A percentile compares a stretch with the other conserved stretches of the same genome.
Evolutionary conservation across 2,329 filamentous ascomycete genomes (phyloP).

Genomic region (Colletotrichum tamarilloi): DNA sequence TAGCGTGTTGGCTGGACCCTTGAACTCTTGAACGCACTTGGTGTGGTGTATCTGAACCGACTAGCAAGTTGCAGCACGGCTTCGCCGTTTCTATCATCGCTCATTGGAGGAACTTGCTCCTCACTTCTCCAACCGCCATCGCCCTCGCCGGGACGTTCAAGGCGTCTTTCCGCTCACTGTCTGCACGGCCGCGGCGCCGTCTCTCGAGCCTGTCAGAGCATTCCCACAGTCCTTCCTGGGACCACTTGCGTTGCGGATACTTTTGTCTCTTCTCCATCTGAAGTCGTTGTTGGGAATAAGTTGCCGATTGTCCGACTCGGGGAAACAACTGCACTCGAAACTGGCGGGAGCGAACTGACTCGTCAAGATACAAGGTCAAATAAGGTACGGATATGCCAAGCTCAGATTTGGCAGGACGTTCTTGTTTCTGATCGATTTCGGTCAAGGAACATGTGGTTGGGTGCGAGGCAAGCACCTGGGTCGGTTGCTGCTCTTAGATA

Average conservation of each 20-base stretch:
- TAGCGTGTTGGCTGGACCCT: conserved; percentile 26
- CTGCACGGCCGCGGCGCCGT: conserved; percentile 17
- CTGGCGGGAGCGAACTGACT: conserved; percentile 25
- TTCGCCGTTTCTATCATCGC: conserved; percentile 1
- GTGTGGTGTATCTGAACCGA: neutral
- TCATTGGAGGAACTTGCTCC: conserved; percentile 1
- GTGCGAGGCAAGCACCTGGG: neutral
- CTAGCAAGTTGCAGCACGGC: conserved; percentile 1
- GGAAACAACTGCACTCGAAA: conserved; percentile 12
- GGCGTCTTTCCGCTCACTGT: conserved; percentile 11
- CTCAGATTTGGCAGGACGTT: neutral
- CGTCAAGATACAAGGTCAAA: neutral
- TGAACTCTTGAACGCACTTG: conserved; percentile 11
- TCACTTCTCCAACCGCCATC: conserved; percentile 1
- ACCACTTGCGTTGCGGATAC: conserved; percentile 5
- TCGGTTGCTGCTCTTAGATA: neutral
- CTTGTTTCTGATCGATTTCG: neutral
- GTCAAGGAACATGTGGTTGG: conserved; percentile 1
- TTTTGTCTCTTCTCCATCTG: conserved; percentile 9
- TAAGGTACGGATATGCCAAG: neutral
- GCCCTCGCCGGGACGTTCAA: conserved; percentile 13
- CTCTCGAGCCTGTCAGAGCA: neutral
- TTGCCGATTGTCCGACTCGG: conserved; percentile 13
- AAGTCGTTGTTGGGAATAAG: conserved; percentile 1
- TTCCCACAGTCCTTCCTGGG: neutral